Base-by-base conservation (phyloP, 2,329 filamentous ascomycete species). In the Gnomoniopsis smithogilvyi region DNA sequence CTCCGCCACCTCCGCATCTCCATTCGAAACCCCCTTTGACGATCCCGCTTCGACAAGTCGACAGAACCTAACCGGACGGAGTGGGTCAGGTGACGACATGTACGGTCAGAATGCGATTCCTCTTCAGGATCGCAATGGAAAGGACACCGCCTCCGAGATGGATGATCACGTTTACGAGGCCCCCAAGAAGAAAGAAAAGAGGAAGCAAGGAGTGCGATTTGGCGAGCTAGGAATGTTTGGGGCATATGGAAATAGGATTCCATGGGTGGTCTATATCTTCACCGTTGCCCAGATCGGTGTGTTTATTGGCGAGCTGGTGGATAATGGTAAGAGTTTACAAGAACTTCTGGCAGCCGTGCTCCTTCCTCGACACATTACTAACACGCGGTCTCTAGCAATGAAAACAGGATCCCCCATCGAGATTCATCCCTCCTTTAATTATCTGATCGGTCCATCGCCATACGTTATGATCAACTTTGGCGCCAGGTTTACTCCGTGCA, bases 381-480 rank as follows among this genome's bases (percentile, higher is more conserved):
- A 19, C 30, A 26, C 55, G 55, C 38, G 17, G 10, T 46, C 12
- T 33, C 47, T 63, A 92, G 90, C 81, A 54, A 81, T 89, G 65
- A 76, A 93, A 33, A 97, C 94, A 1, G 90, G 90, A 56, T 88
- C 89, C 24, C 83, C 89, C 21, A 91, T 92, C 69, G 83, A 87
- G 76, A 93, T 87, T 54, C 84, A 94, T 58, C 95, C 95, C 1
- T 82, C 81, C 17, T 96, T 99, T 78, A 99, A 98, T 75, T 90
- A 91, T 60, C 96, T 99, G 92, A 96, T 99, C 69, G 95, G 95
- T 0, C 95, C 95, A 1, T 96, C 93, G 6, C 84, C 88, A 1
- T 91, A 92, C 66, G 86, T 98, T 24, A 85, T 96, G 67, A 96
- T 98, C 78, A 96, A 96, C 73, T 96, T 99, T 91, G 95, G 95